phyloP scores from a whole-genome alignment of 2,329 filamentous ascomycete species.

The Cyphellophora attinorum region DNA sequence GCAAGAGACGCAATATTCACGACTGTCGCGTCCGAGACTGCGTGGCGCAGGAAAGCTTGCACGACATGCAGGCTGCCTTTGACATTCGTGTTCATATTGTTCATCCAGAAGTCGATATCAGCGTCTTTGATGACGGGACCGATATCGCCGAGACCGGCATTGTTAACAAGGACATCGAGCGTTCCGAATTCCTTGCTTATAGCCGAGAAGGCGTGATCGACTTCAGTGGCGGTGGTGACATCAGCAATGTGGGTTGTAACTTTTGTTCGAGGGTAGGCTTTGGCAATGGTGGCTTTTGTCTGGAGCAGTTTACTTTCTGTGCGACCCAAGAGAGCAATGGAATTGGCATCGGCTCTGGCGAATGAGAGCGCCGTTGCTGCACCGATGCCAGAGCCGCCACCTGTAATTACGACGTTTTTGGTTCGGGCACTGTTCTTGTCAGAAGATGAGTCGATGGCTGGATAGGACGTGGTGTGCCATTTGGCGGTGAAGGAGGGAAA shows the following conservation, averaged over 20 bases:
- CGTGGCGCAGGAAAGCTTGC: conserved; percentile 4
- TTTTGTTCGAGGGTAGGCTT: conserved; percentile 25
- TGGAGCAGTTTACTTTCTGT: conserved; percentile 24
- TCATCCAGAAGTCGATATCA: not conserved
- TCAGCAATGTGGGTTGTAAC: conserved; percentile 25
- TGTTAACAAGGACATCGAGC: conserved; percentile 3
- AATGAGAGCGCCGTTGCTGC: too few relatives aligned
- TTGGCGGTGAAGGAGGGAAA: conserved; percentile 20
- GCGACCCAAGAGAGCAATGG: conserved; percentile 36
- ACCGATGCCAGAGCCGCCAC: too few relatives aligned
- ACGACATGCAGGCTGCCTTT: conserved; percentile 1
- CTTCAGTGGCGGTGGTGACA: conserved; percentile 21
- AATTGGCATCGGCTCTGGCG: too few relatives aligned
- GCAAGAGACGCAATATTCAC: conserved; percentile 3
- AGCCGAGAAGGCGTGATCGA: conserved; percentile 25
- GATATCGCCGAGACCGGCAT: conserved; percentile 2
- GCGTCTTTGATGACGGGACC: not conserved
- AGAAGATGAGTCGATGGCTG: too few relatives aligned
- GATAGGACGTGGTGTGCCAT: conserved; percentile 27
- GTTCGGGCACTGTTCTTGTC: too few relatives aligned
- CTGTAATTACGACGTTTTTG: too few relatives aligned
- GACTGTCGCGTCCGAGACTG: conserved; percentile 1
- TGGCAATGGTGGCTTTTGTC: conserved; percentile 27
- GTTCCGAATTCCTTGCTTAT: conserved; percentile 12
- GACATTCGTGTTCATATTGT: conserved; percentile 4